These are phyloP conservation scores for Plasmodium gonderi DNA, from an alignment of 169 alveolate species.

Conservation along the genomic window DNA sequence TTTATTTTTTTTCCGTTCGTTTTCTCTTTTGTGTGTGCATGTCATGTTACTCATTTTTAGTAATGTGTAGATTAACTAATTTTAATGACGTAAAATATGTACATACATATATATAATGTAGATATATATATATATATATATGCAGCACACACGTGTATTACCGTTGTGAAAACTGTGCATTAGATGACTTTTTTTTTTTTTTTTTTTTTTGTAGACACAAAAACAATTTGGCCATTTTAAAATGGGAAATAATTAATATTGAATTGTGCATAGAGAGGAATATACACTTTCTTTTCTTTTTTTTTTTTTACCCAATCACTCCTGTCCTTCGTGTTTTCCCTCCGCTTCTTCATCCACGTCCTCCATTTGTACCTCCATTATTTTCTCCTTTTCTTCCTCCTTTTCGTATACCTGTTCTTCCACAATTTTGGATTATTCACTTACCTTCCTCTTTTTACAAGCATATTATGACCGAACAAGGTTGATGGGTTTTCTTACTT, in stretches of 20 bases:
- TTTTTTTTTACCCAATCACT: too few relatives aligned
- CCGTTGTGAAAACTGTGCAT: not conserved
- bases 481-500: too few relatives aligned
- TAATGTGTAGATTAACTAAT: not conserved
- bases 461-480: too few relatives aligned
- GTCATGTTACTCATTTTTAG: not conserved
- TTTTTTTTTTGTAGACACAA: too few relatives aligned
- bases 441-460: too few relatives aligned
- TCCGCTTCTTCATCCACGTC: too few relatives aligned
- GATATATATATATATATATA: not conserved
- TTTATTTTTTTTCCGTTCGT: not conserved
- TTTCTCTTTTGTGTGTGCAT: not conserved
- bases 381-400: too few relatives aligned
- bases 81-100: not conserved
- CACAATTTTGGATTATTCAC: too few relatives aligned
- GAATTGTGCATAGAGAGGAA: not conserved
- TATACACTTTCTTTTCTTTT: not conserved
- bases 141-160: not conserved
- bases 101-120: too few relatives aligned
- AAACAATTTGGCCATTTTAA: not conserved
- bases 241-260: not conserved
- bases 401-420: too few relatives aligned
- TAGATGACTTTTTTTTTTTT: not conserved
- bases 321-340: too few relatives aligned
- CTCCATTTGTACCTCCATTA: too few relatives aligned